Conservation (phyloP, 305 asterid genomes). For the Petunia hybrid region DNA sequence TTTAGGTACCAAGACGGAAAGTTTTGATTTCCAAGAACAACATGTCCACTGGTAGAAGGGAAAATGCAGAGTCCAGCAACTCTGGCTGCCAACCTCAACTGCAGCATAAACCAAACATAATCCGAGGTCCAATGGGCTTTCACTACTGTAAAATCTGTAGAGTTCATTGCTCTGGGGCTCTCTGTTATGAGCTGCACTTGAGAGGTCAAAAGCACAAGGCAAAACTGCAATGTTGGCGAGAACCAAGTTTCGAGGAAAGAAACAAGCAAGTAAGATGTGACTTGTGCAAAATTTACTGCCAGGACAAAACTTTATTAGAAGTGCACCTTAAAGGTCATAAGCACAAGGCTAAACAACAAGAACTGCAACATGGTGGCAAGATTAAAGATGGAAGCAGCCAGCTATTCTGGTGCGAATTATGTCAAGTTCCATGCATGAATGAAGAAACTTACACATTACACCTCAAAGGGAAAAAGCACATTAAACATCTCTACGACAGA, state of each 20-base stretch:
- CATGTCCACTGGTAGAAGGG: constrained; percentile 32
- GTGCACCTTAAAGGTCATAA: constrained; percentile 57
- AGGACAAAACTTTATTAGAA: constrained; percentile 37
- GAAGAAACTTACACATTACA: constrained; percentile 45
- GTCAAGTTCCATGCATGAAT: constrained; percentile 54
- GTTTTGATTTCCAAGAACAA: constrained; percentile 26
- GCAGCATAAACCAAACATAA: neutral
- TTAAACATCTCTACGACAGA: constrained; percentile 16
- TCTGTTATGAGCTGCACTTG: constrained; percentile 46
- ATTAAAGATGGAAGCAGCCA: constrained; percentile 11
- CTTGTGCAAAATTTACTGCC: constrained; percentile 53
- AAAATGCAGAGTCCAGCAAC: constrained; percentile 35
- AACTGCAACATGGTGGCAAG: constrained; percentile 24
- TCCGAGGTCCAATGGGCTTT: too few relatives aligned
- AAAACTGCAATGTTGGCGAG: constrained; percentile 39
- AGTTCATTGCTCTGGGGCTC: constrained; percentile 45
- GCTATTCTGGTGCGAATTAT: constrained; percentile 48
- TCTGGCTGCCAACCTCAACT: neutral
- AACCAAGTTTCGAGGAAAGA: neutral
- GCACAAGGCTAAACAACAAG: constrained; percentile 52
- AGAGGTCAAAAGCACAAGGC: constrained; percentile 58
- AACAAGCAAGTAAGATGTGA: constrained; percentile 44
- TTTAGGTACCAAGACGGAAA: constrained; percentile 26
- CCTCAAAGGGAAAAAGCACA: constrained; percentile 51
- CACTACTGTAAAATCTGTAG: constrained; percentile 50